Evolutionary conservation across 257 asterid genomes (phyloP).

Genomic region (Solanum tarapatanum): DNA sequence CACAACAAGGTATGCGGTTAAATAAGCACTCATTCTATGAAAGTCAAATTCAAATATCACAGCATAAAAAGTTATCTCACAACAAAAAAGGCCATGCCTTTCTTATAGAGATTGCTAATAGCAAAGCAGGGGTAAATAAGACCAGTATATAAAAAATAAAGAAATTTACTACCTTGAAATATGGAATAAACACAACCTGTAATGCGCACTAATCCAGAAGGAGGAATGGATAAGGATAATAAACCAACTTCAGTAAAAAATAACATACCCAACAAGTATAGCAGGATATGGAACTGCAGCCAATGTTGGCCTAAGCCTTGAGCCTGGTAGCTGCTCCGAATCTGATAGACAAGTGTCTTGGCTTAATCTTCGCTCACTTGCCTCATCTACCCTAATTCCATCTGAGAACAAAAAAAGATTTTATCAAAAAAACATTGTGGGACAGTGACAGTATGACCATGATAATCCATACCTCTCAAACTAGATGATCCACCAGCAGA

Average conservation of each 20-base stretch:
- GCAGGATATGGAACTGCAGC: slow-evolving; percentile 93
- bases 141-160: background rate
- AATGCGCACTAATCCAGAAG: background rate
- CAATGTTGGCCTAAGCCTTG: slow-evolving; percentile 69
- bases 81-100: background rate
- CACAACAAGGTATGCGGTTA: background rate
- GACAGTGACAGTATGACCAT: background rate
- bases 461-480: slow-evolving; percentile 40
- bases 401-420: slow-evolving; percentile 28
- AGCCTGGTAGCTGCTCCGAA: slow-evolving; percentile 57
- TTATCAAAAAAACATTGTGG: background rate
- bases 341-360: slow-evolving; percentile 46
- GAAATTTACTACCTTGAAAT: background rate
- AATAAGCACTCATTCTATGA: background rate
- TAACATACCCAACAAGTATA: slow-evolving; percentile 85
- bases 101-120: background rate
- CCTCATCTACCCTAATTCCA: slow-evolving; percentile 61
- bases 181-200: background rate
- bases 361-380: slow-evolving; percentile 33
- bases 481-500: slow-evolving; percentile 51
- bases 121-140: background rate
- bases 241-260: background rate
- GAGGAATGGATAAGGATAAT: background rate
- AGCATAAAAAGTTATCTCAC: background rate
- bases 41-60: background rate